Evolutionary conservation across 495 filamentous ascomycete species (phyloP).

Genomic region (Penicillium tannophilum): DNA sequence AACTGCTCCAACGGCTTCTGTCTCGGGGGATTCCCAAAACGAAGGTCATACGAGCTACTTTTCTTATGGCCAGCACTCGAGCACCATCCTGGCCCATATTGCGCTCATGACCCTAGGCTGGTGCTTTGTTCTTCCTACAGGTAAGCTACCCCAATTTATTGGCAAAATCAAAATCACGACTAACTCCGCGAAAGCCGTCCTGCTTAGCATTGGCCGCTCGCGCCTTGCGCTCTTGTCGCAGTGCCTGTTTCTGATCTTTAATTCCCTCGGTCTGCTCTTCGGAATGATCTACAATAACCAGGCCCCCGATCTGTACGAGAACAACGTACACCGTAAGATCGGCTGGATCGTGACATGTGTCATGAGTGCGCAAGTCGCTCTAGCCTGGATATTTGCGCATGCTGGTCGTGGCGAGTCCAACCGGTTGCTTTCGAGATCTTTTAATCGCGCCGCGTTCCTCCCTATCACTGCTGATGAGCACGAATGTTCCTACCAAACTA

Average conservation of each 20-base stretch:
- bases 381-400: constrained; percentile 64
- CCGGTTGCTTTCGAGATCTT: constrained; percentile 18
- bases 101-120: constrained; percentile 78
- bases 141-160: constrained; percentile 50
- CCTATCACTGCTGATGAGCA: constrained; percentile 67
- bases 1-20: constrained; percentile 30
- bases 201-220: constrained; percentile 83
- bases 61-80: constrained; percentile 62
- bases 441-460: constrained; percentile 58
- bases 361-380: constrained; percentile 64
- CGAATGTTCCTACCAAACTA: constrained; percentile 45
- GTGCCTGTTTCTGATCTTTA: constrained; percentile 71
- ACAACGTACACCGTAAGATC: constrained; percentile 85
- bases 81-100: constrained; percentile 77
- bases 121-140: constrained; percentile 80
- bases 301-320: constrained; percentile 85
- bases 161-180: not conserved
- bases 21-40: not conserved
- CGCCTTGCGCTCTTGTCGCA: constrained; percentile 72
- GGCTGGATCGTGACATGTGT: constrained; percentile 85
- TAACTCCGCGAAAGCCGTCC: constrained; percentile 58
- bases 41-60: constrained; percentile 71
- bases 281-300: constrained; percentile 77
- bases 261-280: constrained; percentile 70
- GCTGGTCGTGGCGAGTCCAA: constrained; percentile 40